Evolutionary conservation across 306 rosid genomes (phyloP), one percentile per base, ranked within the genome.

Genomic region (Sphenostylis stenocarpa): DNA sequence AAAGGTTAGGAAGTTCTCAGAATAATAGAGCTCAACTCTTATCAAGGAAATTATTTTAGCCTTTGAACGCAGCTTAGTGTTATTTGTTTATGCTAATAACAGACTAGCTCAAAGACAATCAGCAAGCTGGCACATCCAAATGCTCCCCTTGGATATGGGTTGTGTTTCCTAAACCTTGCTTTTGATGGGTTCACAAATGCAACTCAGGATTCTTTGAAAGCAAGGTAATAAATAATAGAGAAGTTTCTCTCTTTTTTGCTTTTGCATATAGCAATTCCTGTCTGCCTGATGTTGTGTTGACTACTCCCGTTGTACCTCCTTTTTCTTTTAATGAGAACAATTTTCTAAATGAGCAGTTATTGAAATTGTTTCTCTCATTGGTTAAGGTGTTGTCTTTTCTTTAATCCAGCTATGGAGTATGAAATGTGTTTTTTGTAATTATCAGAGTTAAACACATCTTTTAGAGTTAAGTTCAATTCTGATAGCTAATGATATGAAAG

Each of bases 181-280:
- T 96, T 96, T 88, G 99, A 96, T 82, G 99, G 99, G 77, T 96
- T 96, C 83, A 96, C 99, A 47, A 96, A 96, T 87, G 99, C 99
- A 38, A 96, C 99, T 81, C 99, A 96, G 84, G 99, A 96, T 91
- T 96, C 99, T 74, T 86, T 96, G 80, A 84, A 80, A 49, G 70
- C 85, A 69, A 89, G 98, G 99, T 96, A 82, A 73, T 26, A 48
- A 82, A 73, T 26, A 48, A 1, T 66, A 45, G 55, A 64, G 57
- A 75, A 52, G 19, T 10, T 23, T 57, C 70, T 61, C 21, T 43
- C 53, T 56, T 44, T 73, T 72, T 55, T 55, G 39, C 24, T 49
- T 58, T 67, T 34, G 67, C 71, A 11, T 47, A 19, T 48, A 20
- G 17, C 26, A 28, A 47, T 45, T 76, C 61, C 36, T 63, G 62